Percentiles rank a stretch among this genome's conserved stretches.
Conservation (phyloP, 2,329 filamentous ascomycete species). For the Decorospora gaudefroyi region DNA sequence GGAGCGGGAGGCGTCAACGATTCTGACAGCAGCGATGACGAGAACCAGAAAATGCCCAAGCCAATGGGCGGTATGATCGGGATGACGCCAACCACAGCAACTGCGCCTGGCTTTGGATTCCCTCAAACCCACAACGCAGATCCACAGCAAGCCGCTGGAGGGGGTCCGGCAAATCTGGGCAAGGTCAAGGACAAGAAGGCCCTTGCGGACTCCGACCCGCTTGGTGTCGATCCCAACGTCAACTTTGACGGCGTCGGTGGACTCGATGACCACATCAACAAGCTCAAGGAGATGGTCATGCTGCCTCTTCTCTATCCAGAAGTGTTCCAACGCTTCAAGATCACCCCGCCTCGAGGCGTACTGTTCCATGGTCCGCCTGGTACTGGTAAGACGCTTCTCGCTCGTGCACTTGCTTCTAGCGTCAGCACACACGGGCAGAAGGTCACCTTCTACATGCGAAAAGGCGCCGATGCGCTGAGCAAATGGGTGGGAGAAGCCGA, state of each 20-base stretch:
- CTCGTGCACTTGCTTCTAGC: conserved; percentile 87
- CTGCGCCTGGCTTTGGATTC: conserved; percentile 57
- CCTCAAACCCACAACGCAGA: conserved; percentile 64
- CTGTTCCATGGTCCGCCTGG: conserved; percentile 96
- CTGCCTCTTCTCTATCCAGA: conserved; percentile 93
- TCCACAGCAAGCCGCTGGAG: conserved; percentile 58
- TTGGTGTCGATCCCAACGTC: conserved; percentile 89
- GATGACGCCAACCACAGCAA: conserved; percentile 63
- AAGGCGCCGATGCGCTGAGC: conserved; percentile 94
- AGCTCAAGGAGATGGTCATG: conserved; percentile 98
- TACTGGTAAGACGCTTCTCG: conserved; percentile 96
- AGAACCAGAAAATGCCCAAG: conserved; percentile 67
- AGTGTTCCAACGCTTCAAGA: conserved; percentile 86
- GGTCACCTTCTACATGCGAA: conserved; percentile 99
- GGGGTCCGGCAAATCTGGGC: conserved; percentile 79
- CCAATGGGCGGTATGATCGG: conserved; percentile 64
- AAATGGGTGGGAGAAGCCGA: conserved; percentile 99
- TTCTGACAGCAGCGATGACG: conserved; percentile 96
- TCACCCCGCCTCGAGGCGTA: conserved; percentile 92
- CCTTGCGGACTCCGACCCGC: conserved; percentile 88
- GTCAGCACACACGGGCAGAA: conserved; percentile 88
- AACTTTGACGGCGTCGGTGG: conserved; percentile 95
- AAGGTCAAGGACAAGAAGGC: conserved; percentile 93
- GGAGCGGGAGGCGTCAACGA: conserved; percentile 78
- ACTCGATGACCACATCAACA: conserved; percentile 89